Percentiles rank a stretch among this genome's conserved stretches.
Conservation (phyloP, 805 yeast species). For the Priceomyces carsonii region DNA sequence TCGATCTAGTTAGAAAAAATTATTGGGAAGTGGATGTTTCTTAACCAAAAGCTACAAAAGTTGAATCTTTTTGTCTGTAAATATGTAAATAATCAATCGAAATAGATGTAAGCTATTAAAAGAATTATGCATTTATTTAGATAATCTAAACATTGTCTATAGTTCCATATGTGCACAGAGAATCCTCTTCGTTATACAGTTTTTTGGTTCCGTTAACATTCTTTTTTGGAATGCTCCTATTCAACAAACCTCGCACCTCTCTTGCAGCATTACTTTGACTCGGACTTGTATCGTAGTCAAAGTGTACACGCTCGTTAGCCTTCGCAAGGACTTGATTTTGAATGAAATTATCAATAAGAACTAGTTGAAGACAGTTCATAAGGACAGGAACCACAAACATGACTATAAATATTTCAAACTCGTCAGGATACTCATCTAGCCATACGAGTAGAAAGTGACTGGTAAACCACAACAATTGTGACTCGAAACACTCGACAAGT, state of each 20-base stretch:
- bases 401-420: conserved; percentile 79
- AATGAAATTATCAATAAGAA: conserved; percentile 72
- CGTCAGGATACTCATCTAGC: conserved; percentile 76
- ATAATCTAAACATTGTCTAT: conserved; percentile 2
- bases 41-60: too few relatives aligned
- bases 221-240: too few relatives aligned
- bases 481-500: conserved; percentile 65
- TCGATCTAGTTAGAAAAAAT: not conserved
- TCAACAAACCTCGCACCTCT: too few relatives aligned
- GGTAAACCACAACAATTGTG: conserved; percentile 46
- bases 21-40: too few relatives aligned
- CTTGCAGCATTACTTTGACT: too few relatives aligned
- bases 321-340: conserved; percentile 49
- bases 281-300: too few relatives aligned
- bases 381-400: conserved; percentile 78
- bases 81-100: not conserved
- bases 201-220: too few relatives aligned
- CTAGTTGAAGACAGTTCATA: conserved; percentile 72
- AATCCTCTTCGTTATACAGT: not conserved
- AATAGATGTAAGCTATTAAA: not conserved
- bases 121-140: conserved; percentile 2
- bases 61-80: not conserved
- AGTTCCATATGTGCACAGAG: conserved; percentile 4
- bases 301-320: conserved; percentile 24
- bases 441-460: conserved; percentile 80